These are phyloP conservation scores for Cryptococcus maquisensis DNA, from an alignment of 1,284 basidiomycete species.

Conservation along the genomic window DNA sequence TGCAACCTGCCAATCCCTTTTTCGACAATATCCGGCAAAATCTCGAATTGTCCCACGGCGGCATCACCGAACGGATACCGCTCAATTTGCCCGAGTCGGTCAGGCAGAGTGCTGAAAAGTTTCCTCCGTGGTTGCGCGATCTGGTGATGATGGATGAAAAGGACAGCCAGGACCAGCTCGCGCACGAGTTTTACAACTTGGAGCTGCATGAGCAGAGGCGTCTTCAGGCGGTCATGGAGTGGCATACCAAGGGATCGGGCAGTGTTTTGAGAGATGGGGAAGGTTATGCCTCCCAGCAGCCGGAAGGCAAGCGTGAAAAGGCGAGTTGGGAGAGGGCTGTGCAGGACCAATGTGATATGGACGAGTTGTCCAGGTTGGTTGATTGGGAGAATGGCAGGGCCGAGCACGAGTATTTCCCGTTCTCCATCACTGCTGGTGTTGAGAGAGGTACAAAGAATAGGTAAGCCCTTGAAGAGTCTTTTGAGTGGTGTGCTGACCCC, in stretches of 20 bases:
- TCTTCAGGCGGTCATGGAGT: conserved; percentile 85
- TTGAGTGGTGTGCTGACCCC: neutral
- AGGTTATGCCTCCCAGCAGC: neutral
- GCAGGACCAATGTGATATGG: conserved; percentile 17
- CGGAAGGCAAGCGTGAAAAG: neutral
- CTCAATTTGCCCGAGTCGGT: conserved; percentile 65
- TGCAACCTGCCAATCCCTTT: conserved; percentile 70
- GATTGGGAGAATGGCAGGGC: conserved; percentile 6
- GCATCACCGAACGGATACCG: conserved; percentile 74
- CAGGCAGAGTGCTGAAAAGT: conserved; percentile 60
- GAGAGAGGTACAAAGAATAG: conserved; percentile 93
- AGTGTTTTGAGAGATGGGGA: conserved; percentile 6
- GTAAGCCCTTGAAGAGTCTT: conserved; percentile 50
- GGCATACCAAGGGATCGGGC: conserved; percentile 60
- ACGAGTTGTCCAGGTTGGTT: conserved; percentile 24
- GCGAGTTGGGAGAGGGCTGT: conserved; percentile 17
- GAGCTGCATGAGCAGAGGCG: conserved; percentile 86
- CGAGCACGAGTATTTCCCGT: conserved; percentile 60
- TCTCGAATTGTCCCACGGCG: conserved; percentile 75
- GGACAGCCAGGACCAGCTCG: conserved; percentile 50
- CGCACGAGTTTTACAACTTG: conserved; percentile 79
- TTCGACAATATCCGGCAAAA: conserved; percentile 97
- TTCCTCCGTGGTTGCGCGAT: conserved; percentile 76
- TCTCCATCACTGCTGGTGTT: conserved; percentile 90
- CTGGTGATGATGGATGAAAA: conserved; percentile 63